A percentile compares a stretch with the other conserved stretches of the same genome.
Conservation (phyloP, 345 rosid species). For the Gynandropsis gynandra region DNA sequence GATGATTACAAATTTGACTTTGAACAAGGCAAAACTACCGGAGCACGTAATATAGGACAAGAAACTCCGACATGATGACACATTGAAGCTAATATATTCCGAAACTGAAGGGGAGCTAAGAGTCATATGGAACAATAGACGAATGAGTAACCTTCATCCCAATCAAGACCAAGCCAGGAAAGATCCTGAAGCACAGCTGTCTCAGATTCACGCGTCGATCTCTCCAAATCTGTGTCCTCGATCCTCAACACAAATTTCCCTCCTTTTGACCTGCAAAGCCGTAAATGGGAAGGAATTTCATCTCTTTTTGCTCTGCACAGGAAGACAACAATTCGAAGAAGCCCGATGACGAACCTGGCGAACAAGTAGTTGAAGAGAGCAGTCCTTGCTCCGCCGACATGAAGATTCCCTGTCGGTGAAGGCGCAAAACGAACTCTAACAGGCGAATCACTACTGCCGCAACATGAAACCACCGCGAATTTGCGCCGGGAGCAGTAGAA, state of each 20-base stretch:
- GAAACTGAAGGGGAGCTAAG: too few species aligned
- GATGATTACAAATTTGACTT: too few species aligned
- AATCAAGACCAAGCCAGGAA: conserved; percentile 84
- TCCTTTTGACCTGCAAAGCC: conserved; percentile 58
- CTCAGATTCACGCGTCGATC: conserved; percentile 88
- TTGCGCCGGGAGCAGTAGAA: too few species aligned
- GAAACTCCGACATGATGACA: too few species aligned
- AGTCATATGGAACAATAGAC: too few species aligned
- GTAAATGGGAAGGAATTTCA: background rate
- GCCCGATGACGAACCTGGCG: conserved; percentile 46
- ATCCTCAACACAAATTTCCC: conserved; percentile 86
- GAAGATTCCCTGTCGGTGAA: conserved; percentile 94
- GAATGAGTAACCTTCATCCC: too few species aligned
- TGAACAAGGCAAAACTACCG: too few species aligned
- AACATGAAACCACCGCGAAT: too few species aligned
- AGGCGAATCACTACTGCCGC: conserved; percentile 17
- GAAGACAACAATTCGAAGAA: background rate
- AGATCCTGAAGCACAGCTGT: conserved; percentile 86
- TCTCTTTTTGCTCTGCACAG: background rate
- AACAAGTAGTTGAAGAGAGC: conserved; percentile 94
- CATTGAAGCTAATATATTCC: too few species aligned
- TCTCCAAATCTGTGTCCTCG: conserved; percentile 91
- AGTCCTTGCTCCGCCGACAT: conserved; percentile 96
- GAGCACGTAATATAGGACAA: too few species aligned
- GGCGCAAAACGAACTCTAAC: conserved; percentile 97